Evolutionary conservation across 805 yeast genomes (phyloP).

Genomic region (Myxozyma nipponensis): DNA sequence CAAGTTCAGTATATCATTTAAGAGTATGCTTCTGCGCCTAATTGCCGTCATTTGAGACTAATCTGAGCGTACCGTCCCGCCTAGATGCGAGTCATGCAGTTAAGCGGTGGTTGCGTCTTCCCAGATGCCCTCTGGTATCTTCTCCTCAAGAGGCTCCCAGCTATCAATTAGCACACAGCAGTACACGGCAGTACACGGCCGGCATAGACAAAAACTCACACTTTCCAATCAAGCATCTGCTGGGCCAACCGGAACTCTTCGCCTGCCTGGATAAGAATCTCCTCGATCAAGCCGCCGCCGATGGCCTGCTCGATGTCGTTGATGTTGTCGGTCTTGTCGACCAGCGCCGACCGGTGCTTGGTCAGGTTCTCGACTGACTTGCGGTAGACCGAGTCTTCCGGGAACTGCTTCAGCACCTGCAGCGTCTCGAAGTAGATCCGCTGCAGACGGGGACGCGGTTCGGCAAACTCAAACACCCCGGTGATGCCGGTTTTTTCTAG

Average conservation of each 20-base stretch:
- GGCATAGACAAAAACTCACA: slow-evolving; percentile 13
- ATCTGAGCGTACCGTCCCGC: too few relatives aligned
- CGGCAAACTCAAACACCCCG: slow-evolving; percentile 73
- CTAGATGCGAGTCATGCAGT: not conserved
- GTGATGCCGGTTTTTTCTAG: slow-evolving; percentile 61
- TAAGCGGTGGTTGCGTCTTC: slow-evolving; percentile 41
- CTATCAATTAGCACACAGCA: not conserved
- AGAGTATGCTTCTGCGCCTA: too few relatives aligned
- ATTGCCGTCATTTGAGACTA: too few relatives aligned
- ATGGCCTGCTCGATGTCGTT: slow-evolving; percentile 67
- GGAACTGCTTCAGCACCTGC: slow-evolving; percentile 57
- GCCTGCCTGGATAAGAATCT: slow-evolving; percentile 73
- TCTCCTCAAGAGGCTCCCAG: slow-evolving; percentile 80
- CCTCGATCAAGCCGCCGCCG: slow-evolving; percentile 83
- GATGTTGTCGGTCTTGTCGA: slow-evolving; percentile 56
- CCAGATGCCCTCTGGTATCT: slow-evolving; percentile 82
- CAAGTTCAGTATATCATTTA: too few relatives aligned
- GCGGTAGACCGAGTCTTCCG: slow-evolving; percentile 68
- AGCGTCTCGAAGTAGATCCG: slow-evolving; percentile 70
- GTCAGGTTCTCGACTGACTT: slow-evolving; percentile 72
- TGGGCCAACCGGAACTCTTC: slow-evolving; percentile 69
- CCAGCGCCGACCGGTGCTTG: slow-evolving; percentile 61
- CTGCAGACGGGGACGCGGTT: slow-evolving; percentile 74
- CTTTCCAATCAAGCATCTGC: slow-evolving; percentile 63
- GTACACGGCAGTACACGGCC: not conserved